A percentile compares a stretch with the other conserved stretches of the same genome.
phyloP scores from a whole-genome alignment of 805 yeast genomes.

The Lipomyces orientalis region DNA sequence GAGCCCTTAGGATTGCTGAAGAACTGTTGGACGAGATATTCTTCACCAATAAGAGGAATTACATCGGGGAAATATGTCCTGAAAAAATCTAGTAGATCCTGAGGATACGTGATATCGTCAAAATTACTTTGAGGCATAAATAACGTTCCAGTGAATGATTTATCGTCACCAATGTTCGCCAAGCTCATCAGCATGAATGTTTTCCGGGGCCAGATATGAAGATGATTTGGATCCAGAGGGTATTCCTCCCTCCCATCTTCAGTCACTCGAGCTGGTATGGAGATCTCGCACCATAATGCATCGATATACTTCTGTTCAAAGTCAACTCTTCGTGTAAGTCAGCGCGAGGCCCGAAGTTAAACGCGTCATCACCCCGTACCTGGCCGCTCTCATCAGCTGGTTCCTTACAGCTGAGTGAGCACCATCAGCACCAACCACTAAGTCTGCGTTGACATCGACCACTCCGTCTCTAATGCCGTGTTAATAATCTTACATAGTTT shows the following conservation, averaged over 20 bases:
- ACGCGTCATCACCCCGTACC: background rate
- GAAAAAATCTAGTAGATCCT: conserved; percentile 61
- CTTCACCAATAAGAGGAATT: conserved; percentile 65
- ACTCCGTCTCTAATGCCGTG: conserved; percentile 20
- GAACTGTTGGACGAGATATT: conserved; percentile 57
- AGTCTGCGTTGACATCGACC: conserved; percentile 52
- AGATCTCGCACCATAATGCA: conserved; percentile 80
- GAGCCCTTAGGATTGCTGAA: conserved; percentile 72
- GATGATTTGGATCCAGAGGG: conserved; percentile 69
- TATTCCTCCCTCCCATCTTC: conserved; percentile 48
- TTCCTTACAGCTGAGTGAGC: conserved; percentile 74
- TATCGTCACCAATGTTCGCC: conserved; percentile 72
- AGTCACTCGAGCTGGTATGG: conserved; percentile 61
- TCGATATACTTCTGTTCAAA: conserved; percentile 78
- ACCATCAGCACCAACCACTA: conserved; percentile 85
- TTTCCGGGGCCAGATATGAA: conserved; percentile 93
- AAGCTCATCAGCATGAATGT: conserved; percentile 88
- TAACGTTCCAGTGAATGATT: conserved; percentile 86
- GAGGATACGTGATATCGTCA: conserved; percentile 56
- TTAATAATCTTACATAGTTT: background rate
- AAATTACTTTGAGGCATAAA: conserved; percentile 79
- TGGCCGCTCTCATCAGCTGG: conserved; percentile 62
- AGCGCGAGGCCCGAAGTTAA: background rate
- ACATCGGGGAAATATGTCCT: conserved; percentile 74
- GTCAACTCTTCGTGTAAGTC: conserved; percentile 62